Conservation (phyloP, 345 rosid genomes). For the Gossypium raimondii region DNA sequence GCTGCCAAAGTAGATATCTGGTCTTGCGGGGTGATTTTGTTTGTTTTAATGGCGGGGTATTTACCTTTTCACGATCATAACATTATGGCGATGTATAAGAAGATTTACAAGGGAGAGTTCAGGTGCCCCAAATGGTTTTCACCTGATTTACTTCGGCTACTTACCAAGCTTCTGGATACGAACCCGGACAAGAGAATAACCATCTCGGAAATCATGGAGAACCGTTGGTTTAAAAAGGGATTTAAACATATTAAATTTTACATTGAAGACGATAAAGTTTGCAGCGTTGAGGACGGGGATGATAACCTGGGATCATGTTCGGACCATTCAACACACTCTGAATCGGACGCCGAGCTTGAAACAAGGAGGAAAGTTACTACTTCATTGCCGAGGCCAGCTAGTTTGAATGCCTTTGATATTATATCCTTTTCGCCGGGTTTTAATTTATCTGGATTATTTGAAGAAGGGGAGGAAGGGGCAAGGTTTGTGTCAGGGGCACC, state of each 20-base stretch:
- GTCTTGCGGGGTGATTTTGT: slow-evolving; percentile 88
- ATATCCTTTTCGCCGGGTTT: slow-evolving; percentile 71
- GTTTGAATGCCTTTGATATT: slow-evolving; percentile 66
- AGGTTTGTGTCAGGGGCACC: slow-evolving; percentile 67
- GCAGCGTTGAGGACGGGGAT: slow-evolving; percentile 36
- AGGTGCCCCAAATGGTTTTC: slow-evolving; percentile 79
- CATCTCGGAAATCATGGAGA: slow-evolving; percentile 63
- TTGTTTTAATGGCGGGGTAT: slow-evolving; percentile 69
- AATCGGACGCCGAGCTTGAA: slow-evolving; percentile 43
- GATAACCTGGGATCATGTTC: slow-evolving; percentile 34
- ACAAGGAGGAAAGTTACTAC: slow-evolving; percentile 26
- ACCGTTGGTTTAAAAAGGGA: slow-evolving; percentile 71
- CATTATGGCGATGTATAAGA: slow-evolving; percentile 69
- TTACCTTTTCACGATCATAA: slow-evolving; percentile 80
- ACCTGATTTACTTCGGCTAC: slow-evolving; percentile 47
- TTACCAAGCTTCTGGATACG: slow-evolving; percentile 58
- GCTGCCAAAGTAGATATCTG: slow-evolving; percentile 81
- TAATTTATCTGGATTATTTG: slow-evolving; percentile 64
- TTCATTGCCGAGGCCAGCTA: slow-evolving; percentile 50
- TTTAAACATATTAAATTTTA: slow-evolving; percentile 60
- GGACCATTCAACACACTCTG: slow-evolving; percentile 42
- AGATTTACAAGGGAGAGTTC: slow-evolving; percentile 66
- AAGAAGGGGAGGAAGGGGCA: slow-evolving; percentile 59
- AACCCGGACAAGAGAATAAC: slow-evolving; percentile 71
- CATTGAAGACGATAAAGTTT: slow-evolving; percentile 44